Evolutionary conservation across 495 filamentous ascomycete genomes (phyloP), one percentile per base, ranked within the genome.

Genomic region (Hypoxylon trugodes): DNA sequence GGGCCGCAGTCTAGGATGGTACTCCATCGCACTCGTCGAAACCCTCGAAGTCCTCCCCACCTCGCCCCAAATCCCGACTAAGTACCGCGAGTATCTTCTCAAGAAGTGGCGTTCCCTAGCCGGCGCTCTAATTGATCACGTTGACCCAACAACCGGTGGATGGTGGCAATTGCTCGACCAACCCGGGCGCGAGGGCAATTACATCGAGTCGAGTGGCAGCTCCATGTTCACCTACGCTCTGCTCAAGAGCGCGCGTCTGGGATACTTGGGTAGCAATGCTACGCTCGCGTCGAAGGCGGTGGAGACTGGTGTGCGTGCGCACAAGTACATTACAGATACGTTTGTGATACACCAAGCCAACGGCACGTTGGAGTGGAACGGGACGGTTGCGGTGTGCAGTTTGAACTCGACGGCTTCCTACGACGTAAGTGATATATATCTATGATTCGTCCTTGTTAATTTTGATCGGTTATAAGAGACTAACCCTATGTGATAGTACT

Each of bases 161-260:
- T 87, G 86, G 86, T 88, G 84, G 84, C 75, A 86, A 45, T 73
- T 86, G 2, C 79, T 88, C 74, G 77, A 77, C 37, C 67, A 73
- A 53, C 73, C 78, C 0, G 76, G 76, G 0, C 51, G 59, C 16
- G 57, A 75, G 52, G 80, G 80, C 3, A 88, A 88, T 61, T 88
- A 87, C 59, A 83, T 88, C 65, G 85, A 88, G 72, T 81, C 78
- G 15, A 85, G 81, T 56, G 83, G 74, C 22, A 83, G 76, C 4
- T 83, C 84, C 10, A 86, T 88, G 84, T 86, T 87, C 71, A 72
- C 79, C 7, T 86, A 86, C 70, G 80, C 78, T 7, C 65, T 86
- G 45, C 72, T 84, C 43, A 86, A 86, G 73, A 83, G 81, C 0
- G 71, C 76, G 16, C 67, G 85, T 28, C 72, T 80, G 25, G 84